Percentiles rank a stretch among this genome's conserved stretches.
Conservation (phyloP, 2,329 filamentous ascomycete species). For the Pseudopyrenochaeta lycopersici region DNA sequence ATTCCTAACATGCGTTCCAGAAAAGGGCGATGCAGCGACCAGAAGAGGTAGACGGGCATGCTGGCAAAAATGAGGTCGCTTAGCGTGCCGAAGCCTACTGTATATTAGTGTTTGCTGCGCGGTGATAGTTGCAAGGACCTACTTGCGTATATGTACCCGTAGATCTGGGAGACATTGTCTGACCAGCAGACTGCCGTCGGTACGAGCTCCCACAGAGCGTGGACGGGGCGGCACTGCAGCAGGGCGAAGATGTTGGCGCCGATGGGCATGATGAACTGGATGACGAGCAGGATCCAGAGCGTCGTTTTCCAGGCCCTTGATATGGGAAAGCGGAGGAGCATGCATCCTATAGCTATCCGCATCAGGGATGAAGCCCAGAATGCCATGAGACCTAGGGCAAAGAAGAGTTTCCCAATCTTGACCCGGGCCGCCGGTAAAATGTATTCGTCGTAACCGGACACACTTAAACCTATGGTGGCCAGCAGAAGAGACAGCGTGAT, state of each 20-base stretch:
- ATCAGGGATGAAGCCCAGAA: constrained; percentile 13
- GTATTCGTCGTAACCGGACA: constrained; percentile 7
- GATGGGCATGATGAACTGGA: constrained; percentile 9
- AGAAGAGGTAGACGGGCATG: constrained; percentile 10
- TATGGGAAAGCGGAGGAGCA: constrained; percentile 10
- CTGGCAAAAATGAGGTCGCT: constrained; percentile 10
- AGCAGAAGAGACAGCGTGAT: constrained; percentile 1
- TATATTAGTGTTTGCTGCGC: constrained; percentile 3
- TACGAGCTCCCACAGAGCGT: constrained; percentile 9
- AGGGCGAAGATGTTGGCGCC: constrained; percentile 4
- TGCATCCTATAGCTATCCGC: constrained; percentile 12
- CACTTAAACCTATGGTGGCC: background rate
- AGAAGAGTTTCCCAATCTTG: constrained; percentile 1
- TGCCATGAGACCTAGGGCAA: constrained; percentile 1
- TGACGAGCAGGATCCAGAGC: constrained; percentile 5
- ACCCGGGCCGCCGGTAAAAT: constrained; percentile 4
- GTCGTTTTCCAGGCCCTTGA: constrained; percentile 8
- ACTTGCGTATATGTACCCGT: constrained; percentile 13
- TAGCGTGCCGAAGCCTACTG: constrained; percentile 4
- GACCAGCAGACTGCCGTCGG: constrained; percentile 6
- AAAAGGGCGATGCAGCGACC: constrained; percentile 7
- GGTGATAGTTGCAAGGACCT: background rate
- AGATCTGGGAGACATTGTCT: constrained; percentile 1
- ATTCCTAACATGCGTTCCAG: constrained; percentile 3
- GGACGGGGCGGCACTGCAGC: constrained; percentile 11